phyloP scores from a whole-genome alignment of 2,329 filamentous ascomycete genomes.

The Penicillium brasilianum region DNA sequence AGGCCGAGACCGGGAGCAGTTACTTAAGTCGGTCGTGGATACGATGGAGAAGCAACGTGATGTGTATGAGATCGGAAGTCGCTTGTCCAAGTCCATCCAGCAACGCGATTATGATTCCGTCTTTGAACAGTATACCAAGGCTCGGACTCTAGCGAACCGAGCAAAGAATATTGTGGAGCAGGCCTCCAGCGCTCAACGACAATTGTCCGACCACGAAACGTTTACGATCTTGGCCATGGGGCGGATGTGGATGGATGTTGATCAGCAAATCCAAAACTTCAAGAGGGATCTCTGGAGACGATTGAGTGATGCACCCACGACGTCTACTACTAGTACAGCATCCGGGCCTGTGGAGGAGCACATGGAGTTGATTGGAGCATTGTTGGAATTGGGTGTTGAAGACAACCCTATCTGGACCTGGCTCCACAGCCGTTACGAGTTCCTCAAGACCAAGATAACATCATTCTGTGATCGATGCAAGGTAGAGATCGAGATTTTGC shows the following conservation, averaged over 20 bases:
- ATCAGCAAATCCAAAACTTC: constrained; percentile 82
- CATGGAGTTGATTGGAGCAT: constrained; percentile 85
- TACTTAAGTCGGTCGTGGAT: constrained; percentile 75
- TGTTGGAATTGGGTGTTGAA: constrained; percentile 92
- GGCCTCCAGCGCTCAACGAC: constrained; percentile 54
- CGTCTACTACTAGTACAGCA: constrained; percentile 57
- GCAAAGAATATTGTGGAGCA: constrained; percentile 71
- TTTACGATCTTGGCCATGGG: constrained; percentile 87
- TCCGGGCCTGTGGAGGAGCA: constrained; percentile 73
- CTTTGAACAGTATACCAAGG: constrained; percentile 83
- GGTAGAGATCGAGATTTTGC: constrained; percentile 88
- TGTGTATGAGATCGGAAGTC: constrained; percentile 78
- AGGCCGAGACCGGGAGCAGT: constrained; percentile 87
- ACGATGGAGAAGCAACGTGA: constrained; percentile 79
- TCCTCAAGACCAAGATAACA: constrained; percentile 84
- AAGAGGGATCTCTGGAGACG: constrained; percentile 89
- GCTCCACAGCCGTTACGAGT: constrained; percentile 87
- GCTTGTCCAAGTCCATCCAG: constrained; percentile 82
- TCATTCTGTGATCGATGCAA: constrained; percentile 81
- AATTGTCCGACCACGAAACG: constrained; percentile 76
- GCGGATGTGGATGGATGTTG: constrained; percentile 93
- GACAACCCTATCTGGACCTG: constrained; percentile 98
- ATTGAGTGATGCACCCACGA: constrained; percentile 70
- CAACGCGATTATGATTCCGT: constrained; percentile 87
- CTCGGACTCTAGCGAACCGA: constrained; percentile 80